These are phyloP conservation scores for Xanthoconium stramineum DNA, from an alignment of 768 basidiomycete species.

Conservation along the genomic window DNA sequence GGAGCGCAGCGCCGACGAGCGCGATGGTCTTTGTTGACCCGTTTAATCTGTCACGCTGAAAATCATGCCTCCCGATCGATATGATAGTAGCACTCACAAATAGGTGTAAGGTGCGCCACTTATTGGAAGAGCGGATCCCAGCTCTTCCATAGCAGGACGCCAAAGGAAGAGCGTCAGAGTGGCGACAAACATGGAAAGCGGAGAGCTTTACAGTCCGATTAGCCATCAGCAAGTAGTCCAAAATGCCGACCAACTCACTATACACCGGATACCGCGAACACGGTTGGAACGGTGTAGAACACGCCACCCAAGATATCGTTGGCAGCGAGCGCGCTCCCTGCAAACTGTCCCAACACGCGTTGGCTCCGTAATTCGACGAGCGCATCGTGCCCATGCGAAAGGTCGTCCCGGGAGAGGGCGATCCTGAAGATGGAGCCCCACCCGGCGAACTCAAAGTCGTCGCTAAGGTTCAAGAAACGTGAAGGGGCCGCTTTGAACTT, in stretches of 20 bases:
- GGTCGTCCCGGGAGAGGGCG: conserved; percentile 43
- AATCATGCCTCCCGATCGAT: background rate
- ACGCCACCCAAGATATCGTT: conserved; percentile 67
- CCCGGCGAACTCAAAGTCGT: conserved; percentile 70
- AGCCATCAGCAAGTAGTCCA: background rate
- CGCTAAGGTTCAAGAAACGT: conserved; percentile 57
- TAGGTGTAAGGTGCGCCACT: conserved; percentile 72
- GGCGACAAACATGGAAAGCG: conserved; percentile 64
- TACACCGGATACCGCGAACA: conserved; percentile 57
- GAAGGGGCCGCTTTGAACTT: conserved; percentile 46
- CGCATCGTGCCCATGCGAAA: conserved; percentile 31
- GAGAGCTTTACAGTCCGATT: conserved; percentile 44
- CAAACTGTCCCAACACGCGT: conserved; percentile 56
- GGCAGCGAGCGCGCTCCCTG: conserved; percentile 63
- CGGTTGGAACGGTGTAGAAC: conserved; percentile 67
- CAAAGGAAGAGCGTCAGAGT: conserved; percentile 63
- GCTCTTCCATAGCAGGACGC: conserved; percentile 72
- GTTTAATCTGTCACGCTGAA: conserved; percentile 46
- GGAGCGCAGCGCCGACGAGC: conserved; percentile 59
- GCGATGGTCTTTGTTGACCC: conserved; percentile 61
- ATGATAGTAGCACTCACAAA: conserved; percentile 39
- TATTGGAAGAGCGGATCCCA: conserved; percentile 65
- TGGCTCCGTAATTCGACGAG: conserved; percentile 31
- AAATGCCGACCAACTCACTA: conserved; percentile 43
- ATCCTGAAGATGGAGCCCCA: conserved; percentile 58